These are phyloP conservation scores for Aspergillus versicolor DNA, from an alignment of 2,329 filamentous ascomycete species.

Conservation along the genomic window DNA sequence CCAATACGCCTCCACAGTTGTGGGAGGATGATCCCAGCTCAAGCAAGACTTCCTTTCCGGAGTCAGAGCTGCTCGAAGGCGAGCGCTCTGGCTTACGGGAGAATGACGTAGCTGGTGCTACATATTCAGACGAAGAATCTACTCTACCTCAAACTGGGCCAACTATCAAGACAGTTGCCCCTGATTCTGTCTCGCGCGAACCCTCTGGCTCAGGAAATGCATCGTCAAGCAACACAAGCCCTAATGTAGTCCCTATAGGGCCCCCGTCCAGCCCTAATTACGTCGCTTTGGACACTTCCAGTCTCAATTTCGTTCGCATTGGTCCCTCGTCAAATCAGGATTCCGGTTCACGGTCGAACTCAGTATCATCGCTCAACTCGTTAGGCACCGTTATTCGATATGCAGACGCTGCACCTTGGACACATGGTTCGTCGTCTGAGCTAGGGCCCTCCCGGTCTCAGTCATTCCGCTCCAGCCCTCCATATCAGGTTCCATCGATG, in stretches of 20 bases:
- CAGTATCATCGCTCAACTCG: slow-evolving; percentile 41
- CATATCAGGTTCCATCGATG: slow-evolving; percentile 33
- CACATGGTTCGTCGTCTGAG: slow-evolving; percentile 34
- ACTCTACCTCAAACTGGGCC: slow-evolving; percentile 32
- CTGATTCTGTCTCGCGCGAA: slow-evolving; percentile 31
- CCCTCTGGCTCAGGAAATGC: slow-evolving; percentile 22
- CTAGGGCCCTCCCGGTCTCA: slow-evolving; percentile 33
- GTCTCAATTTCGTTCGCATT: slow-evolving; percentile 37
- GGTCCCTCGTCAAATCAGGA: slow-evolving; percentile 33
- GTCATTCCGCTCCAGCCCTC: slow-evolving; percentile 43
- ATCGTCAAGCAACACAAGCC: slow-evolving; percentile 37
- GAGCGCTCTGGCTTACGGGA: slow-evolving; percentile 23
- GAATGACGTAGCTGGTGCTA: slow-evolving; percentile 22
- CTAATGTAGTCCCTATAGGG: slow-evolving; percentile 40
- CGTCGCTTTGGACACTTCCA: slow-evolving; percentile 39
- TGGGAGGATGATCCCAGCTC: slow-evolving; percentile 41
- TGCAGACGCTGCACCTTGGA: slow-evolving; percentile 33
- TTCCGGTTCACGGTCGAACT: slow-evolving; percentile 36
- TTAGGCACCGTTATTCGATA: slow-evolving; percentile 43
- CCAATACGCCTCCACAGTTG: slow-evolving; percentile 37
- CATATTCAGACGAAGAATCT: slow-evolving; percentile 35
- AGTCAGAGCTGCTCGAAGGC: slow-evolving; percentile 22
- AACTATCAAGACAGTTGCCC: slow-evolving; percentile 39
- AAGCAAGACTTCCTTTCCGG: slow-evolving; percentile 37
- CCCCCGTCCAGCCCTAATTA: slow-evolving; percentile 43